Evolutionary conservation across 2,329 filamentous ascomycete genomes (phyloP).

Genomic region (Pyrenochaeta sp.): DNA sequence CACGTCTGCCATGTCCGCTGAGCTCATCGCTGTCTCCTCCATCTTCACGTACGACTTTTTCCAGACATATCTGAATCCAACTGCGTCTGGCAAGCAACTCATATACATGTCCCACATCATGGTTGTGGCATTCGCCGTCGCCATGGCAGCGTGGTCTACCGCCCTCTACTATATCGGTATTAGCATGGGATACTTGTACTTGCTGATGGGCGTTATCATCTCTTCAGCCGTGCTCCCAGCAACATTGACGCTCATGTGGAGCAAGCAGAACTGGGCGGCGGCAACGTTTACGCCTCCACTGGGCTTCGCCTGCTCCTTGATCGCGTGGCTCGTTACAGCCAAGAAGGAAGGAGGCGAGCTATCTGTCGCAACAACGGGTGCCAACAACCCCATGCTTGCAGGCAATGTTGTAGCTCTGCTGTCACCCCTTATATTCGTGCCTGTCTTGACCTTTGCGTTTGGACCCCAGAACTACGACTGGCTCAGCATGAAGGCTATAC

Average conservation of each 20-base stretch:
- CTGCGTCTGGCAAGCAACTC: conserved; percentile 75
- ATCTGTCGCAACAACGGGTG: conserved; percentile 76
- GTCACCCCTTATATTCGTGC: conserved; percentile 76
- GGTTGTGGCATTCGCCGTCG: conserved; percentile 75
- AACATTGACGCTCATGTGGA: conserved; percentile 81
- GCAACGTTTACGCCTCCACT: conserved; percentile 74
- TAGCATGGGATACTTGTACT: conserved; percentile 86
- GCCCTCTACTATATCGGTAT: conserved; percentile 71
- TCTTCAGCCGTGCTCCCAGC: conserved; percentile 84
- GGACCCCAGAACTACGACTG: conserved; percentile 84
- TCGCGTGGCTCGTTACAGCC: conserved; percentile 80
- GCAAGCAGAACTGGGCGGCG: conserved; percentile 77
- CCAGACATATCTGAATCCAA: conserved; percentile 83
- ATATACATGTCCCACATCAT: conserved; percentile 81
- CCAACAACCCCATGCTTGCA: conserved; percentile 83
- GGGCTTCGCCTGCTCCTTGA: conserved; percentile 72
- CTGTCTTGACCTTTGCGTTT: conserved; percentile 74
- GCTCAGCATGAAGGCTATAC: conserved; percentile 80
- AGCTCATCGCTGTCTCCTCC: conserved; percentile 85
- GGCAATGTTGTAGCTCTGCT: conserved; percentile 86
- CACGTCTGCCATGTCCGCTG: conserved; percentile 81
- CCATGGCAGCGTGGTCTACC: conserved; percentile 80
- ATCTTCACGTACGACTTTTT: conserved; percentile 92
- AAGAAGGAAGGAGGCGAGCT: conserved; percentile 73
- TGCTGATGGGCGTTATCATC: conserved; percentile 93